phyloP scores from a whole-genome alignment of 495 filamentous ascomycete genomes.

The Achaetomiella virescens region DNA sequence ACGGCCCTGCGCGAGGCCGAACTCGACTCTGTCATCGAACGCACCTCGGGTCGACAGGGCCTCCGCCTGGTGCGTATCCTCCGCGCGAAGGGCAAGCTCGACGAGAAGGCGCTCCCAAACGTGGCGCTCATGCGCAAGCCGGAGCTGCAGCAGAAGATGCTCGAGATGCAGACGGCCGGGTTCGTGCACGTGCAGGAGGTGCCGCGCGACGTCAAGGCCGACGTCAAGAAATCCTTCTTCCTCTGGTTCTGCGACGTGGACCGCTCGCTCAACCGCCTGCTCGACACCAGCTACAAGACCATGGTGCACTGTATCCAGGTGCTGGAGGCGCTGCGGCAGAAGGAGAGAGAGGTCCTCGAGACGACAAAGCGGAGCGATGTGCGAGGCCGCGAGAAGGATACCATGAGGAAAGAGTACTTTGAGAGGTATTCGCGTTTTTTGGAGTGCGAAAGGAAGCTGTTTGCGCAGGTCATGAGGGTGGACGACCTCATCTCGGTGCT shows the following conservation, averaged over 20 bases:
- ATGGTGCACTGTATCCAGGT: slow-evolving; percentile 84
- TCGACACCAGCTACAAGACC: slow-evolving; percentile 76
- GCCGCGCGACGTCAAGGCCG: slow-evolving; percentile 70
- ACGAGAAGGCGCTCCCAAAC: slow-evolving; percentile 75
- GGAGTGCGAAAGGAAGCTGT: slow-evolving; percentile 64
- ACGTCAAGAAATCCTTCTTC: slow-evolving; percentile 73
- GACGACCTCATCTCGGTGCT: slow-evolving; percentile 81
- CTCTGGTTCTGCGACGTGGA: slow-evolving; percentile 85
- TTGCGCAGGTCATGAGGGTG: slow-evolving; percentile 67
- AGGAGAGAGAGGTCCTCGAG: slow-evolving; percentile 60
- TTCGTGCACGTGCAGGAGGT: slow-evolving; percentile 89
- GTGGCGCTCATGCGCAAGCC: slow-evolving; percentile 71
- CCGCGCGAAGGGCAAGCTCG: slow-evolving; percentile 77
- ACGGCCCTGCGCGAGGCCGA: slow-evolving; percentile 63
- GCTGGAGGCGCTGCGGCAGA: slow-evolving; percentile 60
- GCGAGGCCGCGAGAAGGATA: slow-evolving; percentile 69
- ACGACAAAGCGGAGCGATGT: slow-evolving; percentile 80
- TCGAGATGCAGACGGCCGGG: slow-evolving; percentile 72
- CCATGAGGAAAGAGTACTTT: slow-evolving; percentile 61
- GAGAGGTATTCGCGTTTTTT: slow-evolving; percentile 61
- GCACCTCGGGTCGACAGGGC: slow-evolving; percentile 67
- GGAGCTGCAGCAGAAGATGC: slow-evolving; percentile 73
- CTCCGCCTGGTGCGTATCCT: slow-evolving; percentile 75
- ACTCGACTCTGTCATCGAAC: slow-evolving; percentile 68
- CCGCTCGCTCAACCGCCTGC: slow-evolving; percentile 54